Evolutionary conservation across 2,329 filamentous ascomycete species (phyloP), one percentile per base, ranked within the genome.

Genomic region (Xylariaceae sp.): DNA sequence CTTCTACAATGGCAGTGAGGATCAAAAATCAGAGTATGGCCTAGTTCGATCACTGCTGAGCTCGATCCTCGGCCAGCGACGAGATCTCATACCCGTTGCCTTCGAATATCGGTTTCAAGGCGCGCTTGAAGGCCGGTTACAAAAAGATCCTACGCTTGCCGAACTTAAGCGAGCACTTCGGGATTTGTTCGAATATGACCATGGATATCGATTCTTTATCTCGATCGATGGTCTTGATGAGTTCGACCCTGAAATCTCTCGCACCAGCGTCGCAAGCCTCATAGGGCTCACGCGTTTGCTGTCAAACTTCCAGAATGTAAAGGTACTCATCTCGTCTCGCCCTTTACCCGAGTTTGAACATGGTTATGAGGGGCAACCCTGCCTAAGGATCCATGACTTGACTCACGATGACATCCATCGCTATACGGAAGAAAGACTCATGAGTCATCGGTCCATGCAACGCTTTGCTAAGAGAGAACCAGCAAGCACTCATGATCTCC

Each of bases 191-290:
- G 10, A 2, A 40, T 22, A 22, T 13, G 53, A 13, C 10, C n/a
- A 46, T 2, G 22, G 22, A 28, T 28, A 28, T 7, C 47, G 45
- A 18, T 61, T 62, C 48, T 63, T 63, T 39, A 9, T 62, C 17
- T 43, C 55, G 9, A 47, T 64, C 6, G 61, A 64, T 31, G 61
- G 61, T 2, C 53, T 64, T 3, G 61, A 64, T 17, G 60, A 64
- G 28, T 63, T 64, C 17, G 60, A 64, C 19, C 56, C 57, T 1
- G 31, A 42, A 16, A 47, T 58, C n/a, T 62, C 61, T 0, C 18
- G 16, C 7, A 60, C 52, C 5, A 39, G 43, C 14, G 47, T 59
- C 18, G 17, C 34, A 12, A 57, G 53, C 22, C 50, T 63, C 10
- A 53, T 63, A 6, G 46, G 46, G 6, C 34, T 62, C 5, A 58